Evolutionary conservation across 2,329 filamentous ascomycete species (phyloP).

Genomic region (Hymenoscyphus scutula): DNA sequence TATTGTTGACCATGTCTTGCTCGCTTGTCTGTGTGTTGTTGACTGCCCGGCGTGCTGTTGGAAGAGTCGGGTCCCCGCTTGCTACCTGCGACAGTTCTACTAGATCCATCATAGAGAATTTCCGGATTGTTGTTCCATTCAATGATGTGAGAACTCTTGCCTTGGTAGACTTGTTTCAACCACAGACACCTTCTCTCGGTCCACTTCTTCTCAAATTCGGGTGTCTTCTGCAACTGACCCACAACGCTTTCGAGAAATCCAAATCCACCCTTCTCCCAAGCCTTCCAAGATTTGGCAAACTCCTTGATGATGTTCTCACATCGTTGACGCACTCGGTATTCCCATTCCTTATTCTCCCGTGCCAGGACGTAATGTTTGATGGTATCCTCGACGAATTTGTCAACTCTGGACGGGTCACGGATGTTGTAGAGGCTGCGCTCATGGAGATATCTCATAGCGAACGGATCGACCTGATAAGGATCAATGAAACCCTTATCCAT

Average conservation of each 20-base stretch:
- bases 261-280: slow-evolving; percentile 3
- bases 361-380: slow-evolving; percentile 8
- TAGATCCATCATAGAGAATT: neutral
- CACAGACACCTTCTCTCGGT: slow-evolving; percentile 4
- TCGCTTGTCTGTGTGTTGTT: neutral
- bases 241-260: slow-evolving; percentile 8
- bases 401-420: neutral
- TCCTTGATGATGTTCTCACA: slow-evolving; percentile 5
- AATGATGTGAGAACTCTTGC: slow-evolving; percentile 5
- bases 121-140: slow-evolving; percentile 9
- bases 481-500: neutral
- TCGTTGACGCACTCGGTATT: neutral
- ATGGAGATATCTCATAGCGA: slow-evolving; percentile 13
- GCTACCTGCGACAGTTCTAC: neutral
- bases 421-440: slow-evolving; percentile 11
- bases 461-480: slow-evolving; percentile 11
- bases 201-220: slow-evolving; percentile 11
- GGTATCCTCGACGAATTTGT: slow-evolving; percentile 5
- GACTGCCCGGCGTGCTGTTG: neutral
- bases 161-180: slow-evolving; percentile 9
- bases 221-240: neutral
- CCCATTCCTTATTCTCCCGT: neutral
- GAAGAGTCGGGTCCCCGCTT: neutral
- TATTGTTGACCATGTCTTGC: neutral
- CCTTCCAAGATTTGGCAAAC: slow-evolving; percentile 9